phyloP scores from a whole-genome alignment of 805 yeast species.

The Wickerhamiella siamensis region DNA sequence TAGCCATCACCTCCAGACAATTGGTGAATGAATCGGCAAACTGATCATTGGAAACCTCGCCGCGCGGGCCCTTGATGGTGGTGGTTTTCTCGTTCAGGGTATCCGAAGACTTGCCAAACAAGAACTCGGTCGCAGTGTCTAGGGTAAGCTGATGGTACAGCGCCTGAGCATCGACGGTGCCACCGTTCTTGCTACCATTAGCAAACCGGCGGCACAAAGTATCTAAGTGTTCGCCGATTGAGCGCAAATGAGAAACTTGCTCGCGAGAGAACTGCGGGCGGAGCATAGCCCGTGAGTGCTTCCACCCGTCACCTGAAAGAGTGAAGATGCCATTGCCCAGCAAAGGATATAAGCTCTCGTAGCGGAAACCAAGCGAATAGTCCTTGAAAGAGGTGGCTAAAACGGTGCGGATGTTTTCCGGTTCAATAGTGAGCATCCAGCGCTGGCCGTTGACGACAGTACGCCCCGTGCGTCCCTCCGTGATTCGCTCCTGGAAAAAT shows the following conservation, averaged over 20 bases:
- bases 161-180: constrained; percentile 16
- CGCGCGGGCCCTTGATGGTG: constrained; percentile 13
- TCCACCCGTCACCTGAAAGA: constrained; percentile 22
- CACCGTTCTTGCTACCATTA: constrained; percentile 7
- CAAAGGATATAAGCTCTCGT: constrained; percentile 13
- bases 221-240: constrained; percentile 16
- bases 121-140: constrained; percentile 21
- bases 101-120: constrained; percentile 19
- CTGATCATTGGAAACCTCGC: constrained; percentile 15
- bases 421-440: constrained; percentile 18
- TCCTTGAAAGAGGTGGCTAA: constrained; percentile 21
- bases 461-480: constrained; percentile 6
- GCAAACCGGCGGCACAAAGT: constrained; percentile 13
- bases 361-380: constrained; percentile 20
- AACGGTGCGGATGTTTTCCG: constrained; percentile 19
- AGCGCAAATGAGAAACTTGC: constrained; percentile 9
- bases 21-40: constrained; percentile 19
- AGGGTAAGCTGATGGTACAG: constrained; percentile 16
- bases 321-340: constrained; percentile 23
- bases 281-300: constrained; percentile 21
- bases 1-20: constrained; percentile 14
- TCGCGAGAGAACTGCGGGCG: constrained; percentile 21
- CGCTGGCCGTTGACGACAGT: constrained; percentile 9
- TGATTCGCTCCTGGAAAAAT: constrained; percentile 7
- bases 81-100: constrained; percentile 13